Percentiles rank a stretch among this genome's conserved stretches.
Evolutionary conservation across 1,284 basidiomycete species (phyloP).

Genomic region (Microbotryomycetes sp.): DNA sequence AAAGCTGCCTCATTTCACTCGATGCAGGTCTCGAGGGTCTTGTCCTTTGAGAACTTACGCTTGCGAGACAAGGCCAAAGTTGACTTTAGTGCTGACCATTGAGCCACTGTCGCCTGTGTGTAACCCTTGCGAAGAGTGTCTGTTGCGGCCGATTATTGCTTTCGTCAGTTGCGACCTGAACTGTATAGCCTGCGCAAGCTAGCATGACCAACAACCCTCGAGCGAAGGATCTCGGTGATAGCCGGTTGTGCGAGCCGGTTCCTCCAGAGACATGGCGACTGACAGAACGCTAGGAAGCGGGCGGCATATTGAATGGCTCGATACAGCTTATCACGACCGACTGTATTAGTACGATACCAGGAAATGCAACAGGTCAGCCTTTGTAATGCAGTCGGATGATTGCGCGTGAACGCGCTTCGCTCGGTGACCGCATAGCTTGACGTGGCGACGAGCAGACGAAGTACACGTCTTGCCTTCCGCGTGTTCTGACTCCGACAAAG

Average conservation of each 20-base stretch:
- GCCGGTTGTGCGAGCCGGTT: neutral
- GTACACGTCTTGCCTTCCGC: too few relatives aligned
- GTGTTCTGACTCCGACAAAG: neutral
- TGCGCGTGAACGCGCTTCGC: neutral
- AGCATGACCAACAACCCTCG: neutral
- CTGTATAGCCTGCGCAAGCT: neutral
- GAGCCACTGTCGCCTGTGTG: slow-evolving; percentile 44
- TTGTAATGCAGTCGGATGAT: neutral
- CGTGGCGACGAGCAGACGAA: too few relatives aligned
- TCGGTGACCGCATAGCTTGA: too few relatives aligned
- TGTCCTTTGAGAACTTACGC: slow-evolving; percentile 42
- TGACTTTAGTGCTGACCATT: slow-evolving; percentile 45
- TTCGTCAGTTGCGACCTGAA: too few relatives aligned
- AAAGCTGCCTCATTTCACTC: neutral
- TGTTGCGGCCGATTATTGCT: neutral
- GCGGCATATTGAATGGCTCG: slow-evolving; percentile 86
- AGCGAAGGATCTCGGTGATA: slow-evolving; percentile 2
- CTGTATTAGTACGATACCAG: slow-evolving; percentile 29
- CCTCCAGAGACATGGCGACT: neutral
- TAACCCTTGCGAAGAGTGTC: slow-evolving; percentile 43
- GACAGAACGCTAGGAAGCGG: slow-evolving; percentile 78
- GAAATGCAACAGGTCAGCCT: neutral
- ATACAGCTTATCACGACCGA: slow-evolving; percentile 85
- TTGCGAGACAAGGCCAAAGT: slow-evolving; percentile 45
- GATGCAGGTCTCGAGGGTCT: neutral